These are phyloP conservation scores for Entamoeba invadens DNA, from an alignment of 208 protist species.

Conservation along the genomic window DNA sequence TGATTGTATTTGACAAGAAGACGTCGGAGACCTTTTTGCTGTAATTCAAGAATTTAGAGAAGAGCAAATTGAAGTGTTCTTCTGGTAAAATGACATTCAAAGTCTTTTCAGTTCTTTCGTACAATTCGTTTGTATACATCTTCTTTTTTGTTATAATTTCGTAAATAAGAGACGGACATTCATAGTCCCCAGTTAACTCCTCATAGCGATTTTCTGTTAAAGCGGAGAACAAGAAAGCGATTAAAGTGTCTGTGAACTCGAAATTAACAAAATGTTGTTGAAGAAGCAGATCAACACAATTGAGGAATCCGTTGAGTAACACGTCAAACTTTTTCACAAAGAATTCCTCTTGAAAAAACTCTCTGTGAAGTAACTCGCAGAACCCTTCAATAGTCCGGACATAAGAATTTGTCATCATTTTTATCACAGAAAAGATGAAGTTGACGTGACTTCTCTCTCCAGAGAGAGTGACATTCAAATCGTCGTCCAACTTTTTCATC, in stretches of 20 bases:
- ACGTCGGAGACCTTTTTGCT: background rate
- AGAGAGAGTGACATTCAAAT: too few relatives aligned
- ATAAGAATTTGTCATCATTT: slow-evolving; percentile 71
- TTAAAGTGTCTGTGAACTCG: background rate
- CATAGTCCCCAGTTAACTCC: background rate
- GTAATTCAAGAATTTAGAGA: background rate
- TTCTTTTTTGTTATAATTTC: background rate
- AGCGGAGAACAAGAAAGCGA: background rate
- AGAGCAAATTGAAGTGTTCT: background rate
- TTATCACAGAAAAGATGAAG: slow-evolving; percentile 39
- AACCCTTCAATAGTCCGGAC: slow-evolving; percentile 67
- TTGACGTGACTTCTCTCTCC: background rate
- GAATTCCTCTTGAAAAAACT: slow-evolving; percentile 68
- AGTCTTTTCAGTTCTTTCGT: background rate
- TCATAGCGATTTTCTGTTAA: background rate
- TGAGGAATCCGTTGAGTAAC: background rate
- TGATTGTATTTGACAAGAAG: background rate
- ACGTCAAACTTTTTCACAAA: background rate
- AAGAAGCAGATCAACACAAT: background rate
- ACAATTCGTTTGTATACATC: background rate
- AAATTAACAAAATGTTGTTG: background rate
- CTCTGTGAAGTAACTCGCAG: slow-evolving; percentile 64
- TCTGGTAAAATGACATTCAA: background rate
- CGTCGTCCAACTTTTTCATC: background rate
- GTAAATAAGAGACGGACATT: background rate